Evolutionary conservation across 2,329 filamentous ascomycete species (phyloP).

Genomic region (Botrytis porri): DNA sequence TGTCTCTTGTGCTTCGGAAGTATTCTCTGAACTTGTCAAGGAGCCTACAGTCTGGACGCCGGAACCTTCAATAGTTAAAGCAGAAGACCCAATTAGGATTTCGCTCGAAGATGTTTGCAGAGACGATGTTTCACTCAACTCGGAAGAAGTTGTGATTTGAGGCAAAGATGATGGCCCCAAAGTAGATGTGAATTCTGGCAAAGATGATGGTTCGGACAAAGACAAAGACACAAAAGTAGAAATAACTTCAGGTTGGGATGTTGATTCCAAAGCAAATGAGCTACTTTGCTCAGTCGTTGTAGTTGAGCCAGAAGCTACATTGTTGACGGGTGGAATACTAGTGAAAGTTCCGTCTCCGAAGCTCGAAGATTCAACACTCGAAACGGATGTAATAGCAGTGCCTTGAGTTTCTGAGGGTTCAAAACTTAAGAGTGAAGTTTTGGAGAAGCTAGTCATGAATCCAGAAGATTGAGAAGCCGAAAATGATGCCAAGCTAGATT

Average conservation of each 20-base stretch:
- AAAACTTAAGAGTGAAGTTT: not conserved
- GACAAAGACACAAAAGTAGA: not conserved
- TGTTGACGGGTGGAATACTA: not conserved
- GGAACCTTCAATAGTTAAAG: not conserved
- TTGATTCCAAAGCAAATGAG: not conserved
- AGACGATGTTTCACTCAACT: not conserved
- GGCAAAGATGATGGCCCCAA: not conserved
- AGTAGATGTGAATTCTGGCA: not conserved
- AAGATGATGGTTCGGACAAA: not conserved
- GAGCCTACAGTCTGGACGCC: not conserved
- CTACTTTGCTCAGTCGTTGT: not conserved
- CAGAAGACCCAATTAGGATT: not conserved
- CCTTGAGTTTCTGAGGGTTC: not conserved
- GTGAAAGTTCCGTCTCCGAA: not conserved
- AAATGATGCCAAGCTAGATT: conserved; percentile 4
- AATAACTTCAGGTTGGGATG: not conserved
- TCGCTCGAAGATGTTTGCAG: not conserved
- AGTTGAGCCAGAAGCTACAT: not conserved
- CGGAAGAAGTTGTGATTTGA: not conserved
- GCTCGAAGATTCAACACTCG: not conserved
- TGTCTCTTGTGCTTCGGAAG: not conserved
- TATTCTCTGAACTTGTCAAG: not conserved
- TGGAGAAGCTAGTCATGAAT: not conserved
- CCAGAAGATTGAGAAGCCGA: conserved; percentile 1
- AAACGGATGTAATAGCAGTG: not conserved